A percentile compares a stretch with the other conserved stretches of the same genome.
phyloP scores from a whole-genome alignment of 192 early-diverging fungal species.

The Coemansia brasiliensis region DNA sequence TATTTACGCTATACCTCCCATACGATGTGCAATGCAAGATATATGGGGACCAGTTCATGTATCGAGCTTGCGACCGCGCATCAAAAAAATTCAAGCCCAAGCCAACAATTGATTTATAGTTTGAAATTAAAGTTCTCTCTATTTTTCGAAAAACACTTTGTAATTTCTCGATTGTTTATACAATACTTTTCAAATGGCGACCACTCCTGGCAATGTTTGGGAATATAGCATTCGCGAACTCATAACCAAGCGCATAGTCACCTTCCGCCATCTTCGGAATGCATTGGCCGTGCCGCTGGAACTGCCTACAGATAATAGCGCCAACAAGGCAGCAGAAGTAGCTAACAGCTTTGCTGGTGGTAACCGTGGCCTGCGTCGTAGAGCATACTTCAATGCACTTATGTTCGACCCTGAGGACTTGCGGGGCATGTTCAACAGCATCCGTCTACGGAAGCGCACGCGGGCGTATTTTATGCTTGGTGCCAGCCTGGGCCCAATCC shows the following conservation, averaged over 20 bases:
- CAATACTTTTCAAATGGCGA: conserved; percentile 18
- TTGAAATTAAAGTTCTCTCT: too few relatives aligned
- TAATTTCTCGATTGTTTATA: conserved; percentile 1
- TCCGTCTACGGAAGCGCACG: conserved; percentile 53
- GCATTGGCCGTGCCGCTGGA: conserved; percentile 42
- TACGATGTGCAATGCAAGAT: conserved; percentile 57
- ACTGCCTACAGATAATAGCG: conserved; percentile 7
- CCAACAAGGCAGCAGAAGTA: background rate
- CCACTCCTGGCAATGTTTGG: conserved; percentile 50
- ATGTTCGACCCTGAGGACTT: conserved; percentile 47
- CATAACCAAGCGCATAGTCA: conserved; percentile 54
- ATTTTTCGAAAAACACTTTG: background rate
- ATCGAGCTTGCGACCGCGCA: conserved; percentile 69
- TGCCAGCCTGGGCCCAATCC: conserved; percentile 62
- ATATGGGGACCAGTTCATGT: conserved; percentile 77
- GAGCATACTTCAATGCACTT: conserved; percentile 52
- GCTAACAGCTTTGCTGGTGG: background rate
- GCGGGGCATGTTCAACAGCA: conserved; percentile 50
- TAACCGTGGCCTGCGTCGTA: conserved; percentile 18
- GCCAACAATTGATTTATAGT: conserved; percentile 32
- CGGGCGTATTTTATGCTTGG: conserved; percentile 66
- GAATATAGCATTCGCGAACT: conserved; percentile 54
- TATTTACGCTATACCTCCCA: conserved; percentile 55
- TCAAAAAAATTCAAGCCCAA: conserved; percentile 58
- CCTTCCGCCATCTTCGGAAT: conserved; percentile 54